Evolutionary conservation across 192 early-diverging fungal genomes (phyloP).

Genomic region (Paraglomus brasilianum): DNA sequence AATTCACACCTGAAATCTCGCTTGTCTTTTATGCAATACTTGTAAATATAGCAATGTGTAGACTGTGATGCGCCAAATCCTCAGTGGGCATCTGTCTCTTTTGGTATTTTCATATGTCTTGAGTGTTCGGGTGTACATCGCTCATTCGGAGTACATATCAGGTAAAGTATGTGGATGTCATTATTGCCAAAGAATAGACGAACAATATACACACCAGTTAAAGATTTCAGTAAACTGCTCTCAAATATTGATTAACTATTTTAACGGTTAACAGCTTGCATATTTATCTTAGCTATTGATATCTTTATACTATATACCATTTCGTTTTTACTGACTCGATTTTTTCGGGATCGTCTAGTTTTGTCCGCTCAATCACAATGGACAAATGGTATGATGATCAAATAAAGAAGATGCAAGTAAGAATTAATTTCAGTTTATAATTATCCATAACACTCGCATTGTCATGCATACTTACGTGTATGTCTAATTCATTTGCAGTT

Average conservation of each 20-base stretch:
- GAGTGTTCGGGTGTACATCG: slow-evolving; percentile 92
- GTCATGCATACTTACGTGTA: not conserved
- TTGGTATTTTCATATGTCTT: slow-evolving; percentile 95
- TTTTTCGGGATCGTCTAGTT: slow-evolving; percentile 49
- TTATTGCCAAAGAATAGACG: slow-evolving; percentile 21
- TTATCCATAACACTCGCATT: slow-evolving; percentile 3
- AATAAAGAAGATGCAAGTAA: slow-evolving; percentile 85
- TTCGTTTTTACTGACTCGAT: not conserved
- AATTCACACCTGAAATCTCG: not conserved
- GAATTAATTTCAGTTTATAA: slow-evolving; percentile 15
- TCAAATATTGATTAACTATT: not conserved
- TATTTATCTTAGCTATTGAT: not conserved
- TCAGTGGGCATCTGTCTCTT: slow-evolving; percentile 90
- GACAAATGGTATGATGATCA: slow-evolving; percentile 97
- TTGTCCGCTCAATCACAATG: slow-evolving; percentile 99
- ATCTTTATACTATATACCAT: not conserved
- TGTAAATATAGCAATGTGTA: slow-evolving; percentile 63
- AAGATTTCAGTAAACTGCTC: too few relatives aligned
- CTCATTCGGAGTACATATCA: slow-evolving; percentile 75
- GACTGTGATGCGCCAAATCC: slow-evolving; percentile 86
- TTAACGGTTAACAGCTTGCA: not conserved
- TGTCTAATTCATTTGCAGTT: slow-evolving; percentile 37
- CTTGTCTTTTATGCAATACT: not conserved
- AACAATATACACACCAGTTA: too few relatives aligned
- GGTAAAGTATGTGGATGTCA: slow-evolving; percentile 34